Percentiles rank a stretch among this genome's conserved stretches.
These are phyloP conservation scores for Apiospora marii DNA, from an alignment of 2,329 filamentous ascomycete genomes.

Conservation along the genomic window DNA sequence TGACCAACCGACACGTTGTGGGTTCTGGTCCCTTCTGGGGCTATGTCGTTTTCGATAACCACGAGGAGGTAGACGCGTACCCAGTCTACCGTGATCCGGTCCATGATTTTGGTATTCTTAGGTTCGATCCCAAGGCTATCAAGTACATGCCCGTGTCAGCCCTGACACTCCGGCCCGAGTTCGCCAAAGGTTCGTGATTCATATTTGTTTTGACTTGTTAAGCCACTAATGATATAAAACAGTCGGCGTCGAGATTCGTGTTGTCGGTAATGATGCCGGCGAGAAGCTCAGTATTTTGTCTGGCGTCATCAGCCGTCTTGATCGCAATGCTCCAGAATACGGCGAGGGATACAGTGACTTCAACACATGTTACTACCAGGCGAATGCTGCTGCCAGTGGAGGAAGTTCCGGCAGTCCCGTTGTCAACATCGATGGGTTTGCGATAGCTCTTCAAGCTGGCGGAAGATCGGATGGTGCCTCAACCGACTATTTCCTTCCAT, in stretches of 20 bases:
- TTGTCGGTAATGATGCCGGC: constrained; percentile 97
- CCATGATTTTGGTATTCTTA: constrained; percentile 96
- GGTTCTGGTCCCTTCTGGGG: constrained; percentile 97
- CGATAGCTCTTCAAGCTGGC: constrained; percentile 91
- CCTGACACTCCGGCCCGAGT: constrained; percentile 82
- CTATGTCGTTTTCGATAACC: constrained; percentile 98
- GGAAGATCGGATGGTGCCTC: constrained; percentile 93
- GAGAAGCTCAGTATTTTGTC: constrained; percentile 98
- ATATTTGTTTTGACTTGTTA: neutral
- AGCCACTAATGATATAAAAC: constrained; percentile 2
- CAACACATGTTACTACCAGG: constrained; percentile 95
- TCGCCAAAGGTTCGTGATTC: constrained; percentile 68
- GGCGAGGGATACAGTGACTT: constrained; percentile 98
- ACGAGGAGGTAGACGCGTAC: constrained; percentile 94
- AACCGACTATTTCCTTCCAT: constrained; percentile 95
- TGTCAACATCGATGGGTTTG: constrained; percentile 92
- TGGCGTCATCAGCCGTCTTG: constrained; percentile 93
- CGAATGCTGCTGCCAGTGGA: constrained; percentile 93
- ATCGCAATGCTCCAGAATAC: constrained; percentile 96
- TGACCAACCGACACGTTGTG: constrained; percentile 93
- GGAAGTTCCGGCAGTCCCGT: constrained; percentile 98
- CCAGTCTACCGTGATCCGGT: constrained; percentile 98
- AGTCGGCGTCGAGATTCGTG: constrained; percentile 93
- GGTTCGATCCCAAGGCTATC: constrained; percentile 94
- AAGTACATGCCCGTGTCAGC: constrained; percentile 94